Evolutionary conservation across 2,329 filamentous ascomycete species (phyloP), one percentile per base, ranked within the genome.

Genomic region (Annulohypoxylon truncatum): DNA sequence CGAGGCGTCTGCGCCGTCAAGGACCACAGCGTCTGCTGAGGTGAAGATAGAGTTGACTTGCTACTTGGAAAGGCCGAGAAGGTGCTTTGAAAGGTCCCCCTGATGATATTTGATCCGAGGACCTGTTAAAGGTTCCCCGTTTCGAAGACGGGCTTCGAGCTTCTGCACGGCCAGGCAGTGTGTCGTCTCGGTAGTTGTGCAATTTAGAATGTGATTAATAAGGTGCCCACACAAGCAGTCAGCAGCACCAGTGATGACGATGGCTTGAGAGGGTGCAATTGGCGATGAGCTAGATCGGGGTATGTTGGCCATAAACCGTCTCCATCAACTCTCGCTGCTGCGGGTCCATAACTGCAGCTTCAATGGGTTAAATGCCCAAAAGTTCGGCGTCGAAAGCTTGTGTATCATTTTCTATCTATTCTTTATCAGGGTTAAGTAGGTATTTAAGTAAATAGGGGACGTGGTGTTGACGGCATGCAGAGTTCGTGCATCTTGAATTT

Each of bases 1-100:
- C 1, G 70, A 70, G 0, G 38, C 42, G 46, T 72, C 69, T 1
- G 71, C 66, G 22, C 68, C 67, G 26, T 65, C 66, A 26, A 71
- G 71, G 15, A 73, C 62, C 20, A 72, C 38, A 0, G 44, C 42
- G 31, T 72, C 59, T 0, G 57, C 57, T 1, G 13, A n/a, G 2
- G 24, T n/a, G 26, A 55, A 61, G 52, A 72, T 59, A 42, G 61
- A 57, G 28, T 56, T 7, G 20, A 26, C 29, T 4, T 52, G 52
- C 2, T 9, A 7, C 1, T 15, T n/a, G 0, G 56, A 47, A 2
- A 69, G 61, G 4, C 67, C 67, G 4, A 69, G 50, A 1, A 28
- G 50, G 2, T 57, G 56, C 4, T 20, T 28, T 10, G 26, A 7
- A 12, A 64, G 61, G 48, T 67, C 61, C 13, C 67, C 67, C 2